Evolutionary conservation across 2,329 filamentous ascomycete genomes (phyloP).

Genomic region (Botryosphaeria agaves): DNA sequence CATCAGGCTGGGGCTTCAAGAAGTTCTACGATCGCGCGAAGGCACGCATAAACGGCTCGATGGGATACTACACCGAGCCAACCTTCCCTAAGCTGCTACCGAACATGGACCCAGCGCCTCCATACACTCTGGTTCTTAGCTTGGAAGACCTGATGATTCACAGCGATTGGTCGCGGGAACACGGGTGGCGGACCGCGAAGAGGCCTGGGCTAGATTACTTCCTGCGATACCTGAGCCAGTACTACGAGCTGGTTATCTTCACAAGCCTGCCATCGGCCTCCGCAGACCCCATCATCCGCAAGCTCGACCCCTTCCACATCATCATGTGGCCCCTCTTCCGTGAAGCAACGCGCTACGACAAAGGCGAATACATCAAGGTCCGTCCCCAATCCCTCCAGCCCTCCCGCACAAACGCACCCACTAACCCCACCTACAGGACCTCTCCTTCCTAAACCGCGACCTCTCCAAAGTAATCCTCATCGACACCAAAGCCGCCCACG

Average conservation of each 20-base stretch:
- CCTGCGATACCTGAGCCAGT: slow-evolving; percentile 86
- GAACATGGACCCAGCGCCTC: slow-evolving; percentile 59
- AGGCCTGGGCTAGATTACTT: slow-evolving; percentile 95
- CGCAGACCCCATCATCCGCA: slow-evolving; percentile 75
- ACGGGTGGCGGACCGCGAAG: slow-evolving; percentile 92
- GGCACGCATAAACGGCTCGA: slow-evolving; percentile 55
- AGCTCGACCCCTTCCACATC: slow-evolving; percentile 87
- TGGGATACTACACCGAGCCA: slow-evolving; percentile 91
- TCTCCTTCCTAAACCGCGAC: slow-evolving; percentile 94
- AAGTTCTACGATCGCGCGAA: slow-evolving; percentile 69
- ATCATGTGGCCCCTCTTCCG: slow-evolving; percentile 91
- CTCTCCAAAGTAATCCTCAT: slow-evolving; percentile 90
- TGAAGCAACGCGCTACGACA: slow-evolving; percentile 93
- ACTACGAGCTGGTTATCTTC: slow-evolving; percentile 95
- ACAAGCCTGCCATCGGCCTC: slow-evolving; percentile 72
- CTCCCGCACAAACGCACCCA: slow-evolving; percentile 3
- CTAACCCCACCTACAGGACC: slow-evolving; percentile 41
- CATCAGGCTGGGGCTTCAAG: slow-evolving; percentile 59
- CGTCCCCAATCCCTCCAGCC: slow-evolving; percentile 6
- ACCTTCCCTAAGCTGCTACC: slow-evolving; percentile 87
- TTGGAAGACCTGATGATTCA: slow-evolving; percentile 89
- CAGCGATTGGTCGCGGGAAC: slow-evolving; percentile 84
- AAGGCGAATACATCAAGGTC: slow-evolving; percentile 93
- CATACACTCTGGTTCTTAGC: slow-evolving; percentile 83
- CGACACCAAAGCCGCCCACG: slow-evolving; percentile 69